Base-by-base conservation (phyloP, 1,139 yeast genomes). In the Saccharomycopsis hybrid region DNA sequence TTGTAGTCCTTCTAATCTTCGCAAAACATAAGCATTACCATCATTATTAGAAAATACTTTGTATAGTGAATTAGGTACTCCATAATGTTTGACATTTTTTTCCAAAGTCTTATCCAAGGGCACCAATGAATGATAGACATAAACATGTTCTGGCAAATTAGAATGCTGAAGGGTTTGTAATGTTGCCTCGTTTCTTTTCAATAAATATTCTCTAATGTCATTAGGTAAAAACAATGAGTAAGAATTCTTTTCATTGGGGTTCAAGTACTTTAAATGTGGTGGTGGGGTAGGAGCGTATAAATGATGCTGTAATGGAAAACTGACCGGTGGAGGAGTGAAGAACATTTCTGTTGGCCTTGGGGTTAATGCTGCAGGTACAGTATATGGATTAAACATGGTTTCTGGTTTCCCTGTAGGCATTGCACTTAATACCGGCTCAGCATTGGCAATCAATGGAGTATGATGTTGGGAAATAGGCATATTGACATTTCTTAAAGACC, bases 281-380 rank as follows among this genome's bases (percentile, higher is more conserved):
- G 95, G 94, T 2, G 95, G 87, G 24, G 79, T 77, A 1, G 97
- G 97, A 0, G 97, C 95, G 65, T 90, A 90, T 46, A 89, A 67
- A 65, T 90, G 96, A 62, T 87, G 86, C 60, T 89, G 92, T 46
- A 88, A 69, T 1, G 96, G 92, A 58, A 72, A 83, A 13, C 25
- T 4, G 60, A 55, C 9, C 64, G 54, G 36, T 56, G 61, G 55
- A 57, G 56, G 65, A 32, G 53, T 36, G 31, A 48, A 35, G 41
- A 48, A 45, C 52, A 51, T 51, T 24, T 51, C 54, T 30, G 48
- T 51, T 24, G 57, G 54, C 41, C 54, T 18, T 18, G 18, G 18
- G 18, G 18, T 18, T 18, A 18, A 18, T 18, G 18, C 18, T 18
- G 18, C 18, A 18, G 18, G 18, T 18, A 18, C 18, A 18, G 18